Percentiles rank a stretch among this genome's conserved stretches.
Conservation (phyloP, 2,329 filamentous ascomycete genomes). For the Trichocomaceae sp. region DNA sequence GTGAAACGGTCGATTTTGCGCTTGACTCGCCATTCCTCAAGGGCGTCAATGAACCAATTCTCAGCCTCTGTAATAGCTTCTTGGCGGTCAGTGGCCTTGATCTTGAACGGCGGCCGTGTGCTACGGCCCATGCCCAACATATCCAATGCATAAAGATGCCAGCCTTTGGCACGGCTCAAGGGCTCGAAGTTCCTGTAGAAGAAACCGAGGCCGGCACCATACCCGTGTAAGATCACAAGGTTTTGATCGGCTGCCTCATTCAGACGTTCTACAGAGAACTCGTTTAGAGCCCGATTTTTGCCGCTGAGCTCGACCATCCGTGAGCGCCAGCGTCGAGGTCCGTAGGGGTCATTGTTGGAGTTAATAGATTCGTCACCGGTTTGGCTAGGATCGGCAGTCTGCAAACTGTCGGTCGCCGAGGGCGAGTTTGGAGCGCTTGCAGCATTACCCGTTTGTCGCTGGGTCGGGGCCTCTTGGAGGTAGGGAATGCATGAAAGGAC, state of each 20-base stretch:
- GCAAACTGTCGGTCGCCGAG: conserved; percentile 26
- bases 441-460: conserved; percentile 53
- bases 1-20: conserved; percentile 91
- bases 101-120: conserved; percentile 72
- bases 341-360: conserved; percentile 64
- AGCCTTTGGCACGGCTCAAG: conserved; percentile 68
- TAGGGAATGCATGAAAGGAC: conserved; percentile 83
- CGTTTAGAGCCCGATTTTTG: conserved; percentile 81
- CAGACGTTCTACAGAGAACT: conserved; percentile 80
- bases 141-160: conserved; percentile 90
- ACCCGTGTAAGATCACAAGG: conserved; percentile 92
- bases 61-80: conserved; percentile 84
- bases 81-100: conserved; percentile 72
- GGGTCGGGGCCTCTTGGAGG: conserved; percentile 64
- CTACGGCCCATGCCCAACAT: conserved; percentile 93
- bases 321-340: conserved; percentile 77
- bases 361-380: conserved; percentile 42
- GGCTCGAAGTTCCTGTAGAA: conserved; percentile 98
- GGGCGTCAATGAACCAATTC: conserved; percentile 88
- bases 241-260: conserved; percentile 76
- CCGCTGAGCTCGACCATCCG: conserved; percentile 78
- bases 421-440: conserved; percentile 23
- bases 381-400: conserved; percentile 32
- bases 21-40: conserved; percentile 91
- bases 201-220: conserved; percentile 91